Conservation (phyloP, 371 early-diverging fungal genomes). For the Syncephalastrum racemosum region DNA sequence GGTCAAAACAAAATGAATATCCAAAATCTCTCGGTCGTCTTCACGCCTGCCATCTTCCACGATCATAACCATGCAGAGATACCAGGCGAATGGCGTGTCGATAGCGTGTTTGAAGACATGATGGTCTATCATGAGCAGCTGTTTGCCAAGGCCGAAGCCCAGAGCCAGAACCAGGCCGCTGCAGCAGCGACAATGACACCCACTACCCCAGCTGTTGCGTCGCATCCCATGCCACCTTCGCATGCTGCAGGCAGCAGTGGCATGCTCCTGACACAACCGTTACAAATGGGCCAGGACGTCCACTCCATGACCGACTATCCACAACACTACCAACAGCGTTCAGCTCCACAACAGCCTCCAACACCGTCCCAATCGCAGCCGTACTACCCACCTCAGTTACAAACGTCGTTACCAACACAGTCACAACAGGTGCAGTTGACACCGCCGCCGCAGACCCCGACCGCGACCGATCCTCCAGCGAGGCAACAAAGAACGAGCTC, state of each 20-base stretch:
- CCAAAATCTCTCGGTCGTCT: slow-evolving; percentile 53
- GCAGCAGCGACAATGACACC: not conserved
- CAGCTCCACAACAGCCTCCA: not conserved
- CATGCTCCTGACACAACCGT: slow-evolving; percentile 20
- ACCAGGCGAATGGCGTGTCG: slow-evolving; percentile 38
- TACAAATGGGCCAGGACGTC: slow-evolving; percentile 5
- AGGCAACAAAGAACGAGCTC: too few relatives aligned
- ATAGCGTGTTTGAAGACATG: slow-evolving; percentile 40
- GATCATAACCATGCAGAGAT: slow-evolving; percentile 53
- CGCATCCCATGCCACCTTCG: not conserved
- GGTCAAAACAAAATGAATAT: slow-evolving; percentile 58
- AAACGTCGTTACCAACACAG: not conserved
- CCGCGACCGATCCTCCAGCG: too few relatives aligned
- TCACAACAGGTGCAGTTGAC: not conserved
- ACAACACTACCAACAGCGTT: too few relatives aligned
- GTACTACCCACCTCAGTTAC: not conserved
- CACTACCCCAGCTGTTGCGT: not conserved
- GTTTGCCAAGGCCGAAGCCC: slow-evolving; percentile 17
- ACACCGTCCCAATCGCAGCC: not conserved
- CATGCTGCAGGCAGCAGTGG: slow-evolving; percentile 6
- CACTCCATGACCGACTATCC: too few relatives aligned
- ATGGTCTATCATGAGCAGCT: slow-evolving; percentile 25
- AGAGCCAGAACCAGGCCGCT: slow-evolving; percentile 1
- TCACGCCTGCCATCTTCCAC: slow-evolving; percentile 61
- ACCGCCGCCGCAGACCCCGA: too few relatives aligned